Base-by-base conservation (phyloP, 805 yeast genomes). In the Hanseniaspora occidentalis region DNA sequence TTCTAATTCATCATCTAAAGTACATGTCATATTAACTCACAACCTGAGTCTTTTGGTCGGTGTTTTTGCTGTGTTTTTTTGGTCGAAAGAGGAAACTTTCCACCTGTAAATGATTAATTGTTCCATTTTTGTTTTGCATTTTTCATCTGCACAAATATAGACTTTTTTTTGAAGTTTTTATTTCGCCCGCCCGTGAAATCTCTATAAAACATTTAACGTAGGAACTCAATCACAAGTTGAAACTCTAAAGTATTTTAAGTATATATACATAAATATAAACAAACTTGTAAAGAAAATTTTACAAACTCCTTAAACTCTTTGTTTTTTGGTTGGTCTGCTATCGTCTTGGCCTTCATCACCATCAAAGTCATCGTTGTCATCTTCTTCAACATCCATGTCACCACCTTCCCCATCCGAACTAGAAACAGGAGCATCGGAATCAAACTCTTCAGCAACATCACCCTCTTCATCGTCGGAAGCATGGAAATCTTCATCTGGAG, bases 361-460 rank as follows among this genome's bases (percentile, higher is more conserved):
- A 18, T 38, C 38, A 22, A 42, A 27, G 20, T 42, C 44, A 35
- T 42, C 44, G 6, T 33, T 14, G 24, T 18, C 23, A 11, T 19
- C 17, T 13, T 14, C 31, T 35, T 56, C 58, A 11, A 34, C 23
- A 38, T 43, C 46, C 25, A 45, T 52, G 16, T 42, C 60, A 37
- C 52, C 64, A 37, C 45, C 57, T 9, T 38, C 57, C 3, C 39
- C 63, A 20, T 58, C 65, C 26, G 45, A 60, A 22, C 50, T 56
- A 40, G 56, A 49, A 17, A 50, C 41, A 9, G 52, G 49, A 2
- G 62, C 67, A 50, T 82, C 83, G 10, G 85, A 79, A 53, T 82
- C 89, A 52, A 69, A 84, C 57, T 84, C 96, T 60, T 83, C 94
- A 6, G 88, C 94, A 33, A 77, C 77, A 49, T 83, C 94, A 31